phyloP scores from a whole-genome alignment of 2,329 filamentous ascomycete genomes.

The Mariannaea elegans region DNA sequence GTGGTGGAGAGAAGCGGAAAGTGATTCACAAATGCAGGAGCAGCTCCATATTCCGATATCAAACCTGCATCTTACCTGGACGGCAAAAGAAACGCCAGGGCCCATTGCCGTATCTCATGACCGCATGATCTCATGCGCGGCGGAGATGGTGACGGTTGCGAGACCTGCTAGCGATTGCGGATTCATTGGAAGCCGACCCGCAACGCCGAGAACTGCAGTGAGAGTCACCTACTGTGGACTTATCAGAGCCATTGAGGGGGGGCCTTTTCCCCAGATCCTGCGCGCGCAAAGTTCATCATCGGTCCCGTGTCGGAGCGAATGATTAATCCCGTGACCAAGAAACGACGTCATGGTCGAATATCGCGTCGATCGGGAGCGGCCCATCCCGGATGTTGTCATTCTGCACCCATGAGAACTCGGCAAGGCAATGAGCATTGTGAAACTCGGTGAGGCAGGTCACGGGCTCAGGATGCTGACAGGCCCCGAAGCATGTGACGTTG shows the following conservation, averaged over 20 bases:
- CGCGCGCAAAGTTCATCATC: slow-evolving; percentile 20
- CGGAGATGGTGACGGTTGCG: neutral
- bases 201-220: neutral
- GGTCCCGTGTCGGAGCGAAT: slow-evolving; percentile 20
- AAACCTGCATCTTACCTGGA: slow-evolving; percentile 7
- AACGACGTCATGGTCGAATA: slow-evolving; percentile 34
- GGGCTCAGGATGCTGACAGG: neutral
- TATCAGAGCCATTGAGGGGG: neutral
- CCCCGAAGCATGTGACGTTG: slow-evolving; percentile 33
- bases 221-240: slow-evolving; percentile 6
- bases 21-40: slow-evolving; percentile 10
- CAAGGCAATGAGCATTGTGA: slow-evolving; percentile 31
- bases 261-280: slow-evolving; percentile 12
- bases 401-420: slow-evolving; percentile 24
- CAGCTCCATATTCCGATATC: slow-evolving; percentile 14
- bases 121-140: slow-evolving; percentile 10
- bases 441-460: slow-evolving; percentile 37
- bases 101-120: neutral
- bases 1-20: neutral
- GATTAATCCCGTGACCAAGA: slow-evolving; percentile 28
- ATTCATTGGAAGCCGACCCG: slow-evolving; percentile 1
- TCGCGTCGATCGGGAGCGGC: slow-evolving; percentile 1
- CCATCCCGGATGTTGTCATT: slow-evolving; percentile 20
- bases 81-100: slow-evolving; percentile 5
- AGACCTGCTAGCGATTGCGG: neutral